These are phyloP conservation scores for Sclerotinia spermophila DNA, from an alignment of 2,329 filamentous ascomycete genomes.

Conservation along the genomic window DNA sequence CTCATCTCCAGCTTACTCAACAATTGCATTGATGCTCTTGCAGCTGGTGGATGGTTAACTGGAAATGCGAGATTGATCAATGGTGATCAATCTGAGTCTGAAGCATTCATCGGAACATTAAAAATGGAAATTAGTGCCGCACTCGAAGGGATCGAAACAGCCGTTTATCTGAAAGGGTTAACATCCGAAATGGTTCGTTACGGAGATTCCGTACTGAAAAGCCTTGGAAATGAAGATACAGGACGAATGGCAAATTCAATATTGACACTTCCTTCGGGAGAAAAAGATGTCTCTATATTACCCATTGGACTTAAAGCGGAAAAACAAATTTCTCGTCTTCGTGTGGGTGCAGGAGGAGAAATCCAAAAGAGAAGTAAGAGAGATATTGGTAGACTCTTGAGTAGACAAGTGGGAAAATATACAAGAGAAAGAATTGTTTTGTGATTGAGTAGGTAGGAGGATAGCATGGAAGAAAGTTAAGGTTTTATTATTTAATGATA, in stretches of 20 bases:
- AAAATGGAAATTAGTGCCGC: conserved; percentile 67
- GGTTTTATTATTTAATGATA: conserved; percentile 3
- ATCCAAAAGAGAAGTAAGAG: conserved; percentile 64
- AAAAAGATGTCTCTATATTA: conserved; percentile 49
- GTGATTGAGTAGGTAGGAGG: conserved; percentile 43
- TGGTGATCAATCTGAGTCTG: conserved; percentile 49
- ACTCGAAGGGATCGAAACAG: conserved; percentile 68
- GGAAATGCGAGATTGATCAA: conserved; percentile 52
- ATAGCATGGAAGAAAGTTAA: background rate
- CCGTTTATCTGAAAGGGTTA: conserved; percentile 59
- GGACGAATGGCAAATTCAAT: conserved; percentile 40
- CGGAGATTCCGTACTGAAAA: conserved; percentile 39
- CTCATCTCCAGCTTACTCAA: conserved; percentile 69
- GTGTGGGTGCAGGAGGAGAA: conserved; percentile 67
- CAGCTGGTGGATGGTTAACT: conserved; percentile 69
- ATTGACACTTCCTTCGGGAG: conserved; percentile 45
- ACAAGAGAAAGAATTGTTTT: conserved; percentile 74
- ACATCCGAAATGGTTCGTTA: conserved; percentile 65
- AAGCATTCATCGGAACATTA: conserved; percentile 62
- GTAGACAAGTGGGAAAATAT: conserved; percentile 77
- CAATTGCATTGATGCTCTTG: conserved; percentile 72
- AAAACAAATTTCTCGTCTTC: conserved; percentile 47
- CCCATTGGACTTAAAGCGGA: conserved; percentile 70
- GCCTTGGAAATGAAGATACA: conserved; percentile 29
- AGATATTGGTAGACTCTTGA: conserved; percentile 73